Conservation (phyloP, 495 filamentous ascomycete genomes). For the Xylaria scruposa region DNA sequence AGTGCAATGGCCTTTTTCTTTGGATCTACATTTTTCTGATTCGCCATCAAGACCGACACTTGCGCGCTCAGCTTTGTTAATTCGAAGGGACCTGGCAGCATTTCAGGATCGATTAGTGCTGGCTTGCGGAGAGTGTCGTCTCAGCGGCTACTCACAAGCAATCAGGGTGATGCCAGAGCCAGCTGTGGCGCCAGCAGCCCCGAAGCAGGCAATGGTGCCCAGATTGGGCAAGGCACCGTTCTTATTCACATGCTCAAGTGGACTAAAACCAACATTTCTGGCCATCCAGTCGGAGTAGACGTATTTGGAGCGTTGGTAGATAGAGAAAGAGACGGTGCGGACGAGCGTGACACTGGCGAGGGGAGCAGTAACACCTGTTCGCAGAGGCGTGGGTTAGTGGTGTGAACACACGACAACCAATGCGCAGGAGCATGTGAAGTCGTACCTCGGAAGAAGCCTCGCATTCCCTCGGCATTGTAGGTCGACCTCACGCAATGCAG, state of each 20-base stretch:
- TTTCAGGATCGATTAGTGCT: constrained; percentile 24
- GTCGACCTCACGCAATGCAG: constrained; percentile 73
- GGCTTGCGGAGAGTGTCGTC: neutral
- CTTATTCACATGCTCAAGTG: constrained; percentile 73
- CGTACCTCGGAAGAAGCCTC: constrained; percentile 80
- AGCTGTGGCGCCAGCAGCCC: constrained; percentile 76
- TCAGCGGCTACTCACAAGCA: constrained; percentile 69
- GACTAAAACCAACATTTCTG: constrained; percentile 68
- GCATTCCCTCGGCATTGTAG: constrained; percentile 71
- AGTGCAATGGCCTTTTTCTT: constrained; percentile 64
- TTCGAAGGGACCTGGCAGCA: constrained; percentile 83
- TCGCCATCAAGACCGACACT: constrained; percentile 82
- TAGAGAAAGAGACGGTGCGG: constrained; percentile 89
- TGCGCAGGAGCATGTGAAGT: constrained; percentile 5
- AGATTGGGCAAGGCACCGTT: constrained; percentile 72
- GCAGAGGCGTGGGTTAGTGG: constrained; percentile 33
- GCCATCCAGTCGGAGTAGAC: constrained; percentile 71
- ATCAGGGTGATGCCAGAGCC: constrained; percentile 82
- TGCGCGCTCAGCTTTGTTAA: constrained; percentile 92
- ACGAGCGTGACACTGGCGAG: constrained; percentile 88
- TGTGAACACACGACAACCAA: constrained; percentile 24
- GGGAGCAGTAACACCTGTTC: constrained; percentile 75
- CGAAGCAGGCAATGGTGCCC: constrained; percentile 75
- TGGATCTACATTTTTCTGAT: constrained; percentile 61
- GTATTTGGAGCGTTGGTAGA: constrained; percentile 87